A percentile compares a stretch with the other conserved stretches of the same genome.
Evolutionary conservation across 1,284 basidiomycete species (phyloP).

Genomic region (Microbotryum violaceum): DNA sequence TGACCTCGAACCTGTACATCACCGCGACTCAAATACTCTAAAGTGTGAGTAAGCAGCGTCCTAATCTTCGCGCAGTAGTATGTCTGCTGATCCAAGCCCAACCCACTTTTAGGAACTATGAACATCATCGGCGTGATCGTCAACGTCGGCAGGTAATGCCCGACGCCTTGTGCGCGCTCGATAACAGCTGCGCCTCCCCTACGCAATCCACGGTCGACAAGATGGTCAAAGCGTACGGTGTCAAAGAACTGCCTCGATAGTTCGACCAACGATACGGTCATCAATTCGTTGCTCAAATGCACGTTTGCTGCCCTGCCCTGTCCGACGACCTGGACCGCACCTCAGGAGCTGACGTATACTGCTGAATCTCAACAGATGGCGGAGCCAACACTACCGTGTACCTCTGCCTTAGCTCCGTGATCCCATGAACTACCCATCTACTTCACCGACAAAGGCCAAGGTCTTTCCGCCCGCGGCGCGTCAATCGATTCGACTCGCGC

Average conservation of each 20-base stretch:
- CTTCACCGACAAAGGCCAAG: slow-evolving; percentile 46
- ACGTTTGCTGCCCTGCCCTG: neutral
- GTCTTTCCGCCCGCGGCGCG: slow-evolving; percentile 44
- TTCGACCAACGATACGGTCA: slow-evolving; percentile 17
- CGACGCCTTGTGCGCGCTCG: slow-evolving; percentile 1
- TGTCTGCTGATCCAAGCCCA: too few relatives aligned
- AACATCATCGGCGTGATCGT: slow-evolving; percentile 7
- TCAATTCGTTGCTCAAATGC: slow-evolving; percentile 26
- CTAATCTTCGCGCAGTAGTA: too few relatives aligned
- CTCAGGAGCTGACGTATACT: neutral
- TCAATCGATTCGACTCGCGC: slow-evolving; percentile 41
- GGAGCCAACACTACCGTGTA: slow-evolving; percentile 42
- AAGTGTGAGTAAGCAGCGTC: too few relatives aligned
- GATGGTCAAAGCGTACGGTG: neutral
- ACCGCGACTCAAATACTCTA: neutral
- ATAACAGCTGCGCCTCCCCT: neutral
- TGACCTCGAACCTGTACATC: neutral
- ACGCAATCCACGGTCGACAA: neutral
- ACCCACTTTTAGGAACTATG: neutral
- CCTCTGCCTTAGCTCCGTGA: slow-evolving; percentile 41
- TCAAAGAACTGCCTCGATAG: slow-evolving; percentile 19
- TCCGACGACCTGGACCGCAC: neutral
- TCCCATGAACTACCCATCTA: slow-evolving; percentile 39
- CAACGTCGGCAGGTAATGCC: neutral
- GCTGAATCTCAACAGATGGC: slow-evolving; percentile 7